Conservation (phyloP, 106 monocot genomes). For the Iris macrosiphon region DNA sequence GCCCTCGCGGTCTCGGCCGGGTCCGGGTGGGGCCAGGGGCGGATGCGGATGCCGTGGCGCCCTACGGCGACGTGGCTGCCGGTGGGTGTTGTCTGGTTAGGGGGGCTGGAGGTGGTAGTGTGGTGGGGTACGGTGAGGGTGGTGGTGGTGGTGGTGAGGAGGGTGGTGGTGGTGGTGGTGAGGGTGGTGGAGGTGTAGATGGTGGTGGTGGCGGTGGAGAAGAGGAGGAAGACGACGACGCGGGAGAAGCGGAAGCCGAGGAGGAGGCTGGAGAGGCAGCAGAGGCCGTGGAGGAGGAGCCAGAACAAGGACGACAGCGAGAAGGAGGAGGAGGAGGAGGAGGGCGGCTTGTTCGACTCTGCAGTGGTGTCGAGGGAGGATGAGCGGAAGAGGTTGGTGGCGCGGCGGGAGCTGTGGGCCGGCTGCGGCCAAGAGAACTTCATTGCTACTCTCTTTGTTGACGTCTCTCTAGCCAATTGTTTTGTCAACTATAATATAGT, state of each 20-base stretch:
- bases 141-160: not conserved
- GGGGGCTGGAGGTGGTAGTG: not conserved
- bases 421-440: too few relatives aligned
- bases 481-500: too few relatives aligned
- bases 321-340: not conserved
- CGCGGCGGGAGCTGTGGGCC: not conserved
- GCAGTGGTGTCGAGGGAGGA: not conserved
- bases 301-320: slow-evolving; percentile 34
- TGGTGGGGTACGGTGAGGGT: slow-evolving; percentile 14
- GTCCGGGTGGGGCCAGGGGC: slow-evolving; percentile 90
- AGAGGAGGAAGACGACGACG: slow-evolving; percentile 64
- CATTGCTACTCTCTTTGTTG: too few relatives aligned
- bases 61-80: slow-evolving; percentile 60
- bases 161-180: slow-evolving; percentile 2
- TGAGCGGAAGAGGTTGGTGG: not conserved
- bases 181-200: slow-evolving; percentile 2
- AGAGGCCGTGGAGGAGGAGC: slow-evolving; percentile 50
- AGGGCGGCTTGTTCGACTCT: not conserved
- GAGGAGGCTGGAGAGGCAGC: slow-evolving; percentile 60
- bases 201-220: slow-evolving; percentile 32
- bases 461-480: too few relatives aligned
- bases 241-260: slow-evolving; percentile 93
- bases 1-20: slow-evolving; percentile 64
- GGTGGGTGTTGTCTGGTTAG: not conserved
- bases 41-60: slow-evolving; percentile 90